These are phyloP conservation scores for Trichoderma afroharzianum DNA, from an alignment of 2,329 filamentous ascomycete genomes.

Conservation along the genomic window DNA sequence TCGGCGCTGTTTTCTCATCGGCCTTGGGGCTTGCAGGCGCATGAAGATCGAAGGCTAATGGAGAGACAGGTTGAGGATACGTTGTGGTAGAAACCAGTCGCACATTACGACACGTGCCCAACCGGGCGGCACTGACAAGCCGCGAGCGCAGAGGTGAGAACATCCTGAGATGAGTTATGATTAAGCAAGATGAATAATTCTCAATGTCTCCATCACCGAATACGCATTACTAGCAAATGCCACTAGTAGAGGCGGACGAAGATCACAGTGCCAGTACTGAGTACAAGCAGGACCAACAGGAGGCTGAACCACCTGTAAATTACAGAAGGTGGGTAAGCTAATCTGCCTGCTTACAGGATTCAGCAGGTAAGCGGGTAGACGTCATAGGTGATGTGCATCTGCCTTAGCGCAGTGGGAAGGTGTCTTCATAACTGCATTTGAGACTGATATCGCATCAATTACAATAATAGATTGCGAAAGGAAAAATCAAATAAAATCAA, in stretches of 20 bases:
- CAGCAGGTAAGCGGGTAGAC: not conserved
- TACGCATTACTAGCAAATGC: not conserved
- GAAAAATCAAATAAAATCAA: not conserved
- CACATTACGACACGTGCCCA: not conserved
- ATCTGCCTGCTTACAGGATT: not conserved
- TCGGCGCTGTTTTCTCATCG: constrained; percentile 52
- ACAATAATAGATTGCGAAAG: not conserved
- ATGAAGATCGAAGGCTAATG: constrained; percentile 64
- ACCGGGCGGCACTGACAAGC: not conserved
- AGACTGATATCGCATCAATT: not conserved
- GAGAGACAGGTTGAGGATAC: constrained; percentile 21
- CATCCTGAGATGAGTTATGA: not conserved
- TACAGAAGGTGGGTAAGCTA: not conserved
- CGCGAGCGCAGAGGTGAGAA: not conserved
- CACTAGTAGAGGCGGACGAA: not conserved
- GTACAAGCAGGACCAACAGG: not conserved
- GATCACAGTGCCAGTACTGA: not conserved
- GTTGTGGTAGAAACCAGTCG: not conserved
- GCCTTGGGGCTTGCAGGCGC: constrained; percentile 45
- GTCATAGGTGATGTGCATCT: not conserved
- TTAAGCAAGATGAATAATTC: not conserved
- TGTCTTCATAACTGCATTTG: not conserved
- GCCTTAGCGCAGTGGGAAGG: not conserved
- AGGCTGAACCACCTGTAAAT: not conserved
- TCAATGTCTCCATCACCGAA: not conserved